Evolutionary conservation across 2,329 filamentous ascomycete species (phyloP).

Genomic region (Graphilbum sp.): DNA sequence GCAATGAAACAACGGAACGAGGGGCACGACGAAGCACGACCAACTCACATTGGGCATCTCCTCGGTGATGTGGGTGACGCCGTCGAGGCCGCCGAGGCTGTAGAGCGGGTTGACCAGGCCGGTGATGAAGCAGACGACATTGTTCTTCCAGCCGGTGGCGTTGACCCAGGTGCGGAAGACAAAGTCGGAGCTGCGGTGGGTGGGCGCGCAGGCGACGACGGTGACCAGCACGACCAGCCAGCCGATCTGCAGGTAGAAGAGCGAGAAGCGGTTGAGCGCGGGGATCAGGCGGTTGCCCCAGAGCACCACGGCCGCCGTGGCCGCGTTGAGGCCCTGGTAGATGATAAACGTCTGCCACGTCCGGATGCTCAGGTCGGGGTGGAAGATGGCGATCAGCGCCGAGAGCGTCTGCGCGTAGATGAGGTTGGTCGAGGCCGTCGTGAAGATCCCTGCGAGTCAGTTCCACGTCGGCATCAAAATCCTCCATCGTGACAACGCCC

Average conservation of each 20-base stretch:
- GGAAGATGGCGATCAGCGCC: slow-evolving; percentile 24
- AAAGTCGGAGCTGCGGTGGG: slow-evolving; percentile 27
- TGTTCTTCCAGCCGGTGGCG: slow-evolving; percentile 34
- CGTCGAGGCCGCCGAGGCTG: slow-evolving; percentile 29
- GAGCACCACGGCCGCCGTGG: slow-evolving; percentile 27
- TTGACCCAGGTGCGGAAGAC: slow-evolving; percentile 36
- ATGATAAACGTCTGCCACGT: slow-evolving; percentile 31
- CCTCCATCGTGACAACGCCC: too few relatives aligned
- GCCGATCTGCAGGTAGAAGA: slow-evolving; percentile 28
- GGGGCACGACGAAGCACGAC: slow-evolving; percentile 58
- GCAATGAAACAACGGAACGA: too few relatives aligned
- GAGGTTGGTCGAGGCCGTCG: slow-evolving; percentile 25
- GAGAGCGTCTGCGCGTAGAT: slow-evolving; percentile 25
- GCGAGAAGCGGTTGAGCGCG: slow-evolving; percentile 24
- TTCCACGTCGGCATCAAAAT: too few relatives aligned
- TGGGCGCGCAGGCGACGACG: slow-evolving; percentile 27
- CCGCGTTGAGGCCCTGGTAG: slow-evolving; percentile 25
- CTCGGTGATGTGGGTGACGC: slow-evolving; percentile 31
- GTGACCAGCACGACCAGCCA: slow-evolving; percentile 31
- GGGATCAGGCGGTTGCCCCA: slow-evolving; percentile 28
- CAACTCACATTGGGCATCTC: slow-evolving; percentile 32
- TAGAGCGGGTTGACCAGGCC: slow-evolving; percentile 32
- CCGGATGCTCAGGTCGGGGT: slow-evolving; percentile 21
- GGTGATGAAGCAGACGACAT: slow-evolving; percentile 32
- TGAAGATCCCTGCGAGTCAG: slow-evolving; percentile 19